A percentile compares a stretch with the other conserved stretches of the same genome.
These are phyloP conservation scores for Suillus bovinus DNA, from an alignment of 768 basidiomycete genomes.

Conservation along the genomic window DNA sequence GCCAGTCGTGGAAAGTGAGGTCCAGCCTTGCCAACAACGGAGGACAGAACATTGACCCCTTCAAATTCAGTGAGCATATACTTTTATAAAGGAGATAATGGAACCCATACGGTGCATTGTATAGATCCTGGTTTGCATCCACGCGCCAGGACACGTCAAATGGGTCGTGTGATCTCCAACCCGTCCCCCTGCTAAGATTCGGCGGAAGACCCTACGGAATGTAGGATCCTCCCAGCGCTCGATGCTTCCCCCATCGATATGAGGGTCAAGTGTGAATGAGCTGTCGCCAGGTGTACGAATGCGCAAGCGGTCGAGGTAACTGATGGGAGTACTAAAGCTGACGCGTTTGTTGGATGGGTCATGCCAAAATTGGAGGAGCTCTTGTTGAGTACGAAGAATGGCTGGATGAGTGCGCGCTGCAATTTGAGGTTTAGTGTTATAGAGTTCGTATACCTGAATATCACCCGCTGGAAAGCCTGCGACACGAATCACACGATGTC, in stretches of 20 bases:
- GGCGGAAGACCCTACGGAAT: slow-evolving; percentile 41
- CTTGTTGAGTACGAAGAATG: slow-evolving; percentile 55
- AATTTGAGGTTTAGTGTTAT: slow-evolving; percentile 65
- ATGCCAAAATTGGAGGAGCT: slow-evolving; percentile 60
- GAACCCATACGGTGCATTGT: slow-evolving; percentile 53
- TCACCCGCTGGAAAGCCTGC: slow-evolving; percentile 67
- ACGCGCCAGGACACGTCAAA: slow-evolving; percentile 49
- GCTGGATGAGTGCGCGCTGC: slow-evolving; percentile 67
- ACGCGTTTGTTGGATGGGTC: slow-evolving; percentile 40
- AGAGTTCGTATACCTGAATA: slow-evolving; percentile 74
- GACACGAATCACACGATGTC: background rate
- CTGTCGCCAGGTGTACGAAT: slow-evolving; percentile 73
- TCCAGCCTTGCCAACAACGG: too few species aligned
- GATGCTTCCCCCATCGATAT: slow-evolving; percentile 52
- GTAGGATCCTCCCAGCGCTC: slow-evolving; percentile 57
- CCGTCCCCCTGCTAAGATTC: slow-evolving; percentile 44
- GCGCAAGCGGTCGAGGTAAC: slow-evolving; percentile 75
- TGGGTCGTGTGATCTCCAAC: slow-evolving; percentile 51
- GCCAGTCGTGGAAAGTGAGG: too few species aligned
- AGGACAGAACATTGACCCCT: too few species aligned
- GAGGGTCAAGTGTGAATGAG: slow-evolving; percentile 66
- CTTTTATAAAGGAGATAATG: slow-evolving; percentile 9
- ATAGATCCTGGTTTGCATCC: slow-evolving; percentile 59
- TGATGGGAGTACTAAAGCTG: slow-evolving; percentile 58
- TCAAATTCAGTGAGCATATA: too few species aligned